Evolutionary conservation across 2,329 filamentous ascomycete species (phyloP).

Genomic region (Arthrobotrys entomopaga): DNA sequence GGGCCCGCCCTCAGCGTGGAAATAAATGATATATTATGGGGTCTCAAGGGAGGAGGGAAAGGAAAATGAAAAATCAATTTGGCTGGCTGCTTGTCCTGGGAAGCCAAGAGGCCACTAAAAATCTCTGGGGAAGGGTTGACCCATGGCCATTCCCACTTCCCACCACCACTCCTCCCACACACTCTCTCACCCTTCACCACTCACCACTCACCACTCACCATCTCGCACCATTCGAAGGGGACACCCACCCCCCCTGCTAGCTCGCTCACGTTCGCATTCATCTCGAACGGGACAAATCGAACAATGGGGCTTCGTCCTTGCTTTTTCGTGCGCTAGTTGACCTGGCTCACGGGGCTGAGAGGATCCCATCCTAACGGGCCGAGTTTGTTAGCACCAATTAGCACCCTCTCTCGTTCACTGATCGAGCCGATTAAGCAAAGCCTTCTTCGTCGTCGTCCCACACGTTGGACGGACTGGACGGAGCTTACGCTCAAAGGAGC

Average conservation of each 20-base stretch:
- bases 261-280: constrained; percentile 44
- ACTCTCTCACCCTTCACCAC: too few relatives aligned
- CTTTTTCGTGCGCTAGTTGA: constrained; percentile 40
- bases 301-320: constrained; percentile 41
- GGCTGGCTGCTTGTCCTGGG: constrained; percentile 35
- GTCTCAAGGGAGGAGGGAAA: constrained; percentile 16
- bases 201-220: constrained; percentile 14
- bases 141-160: constrained; percentile 28
- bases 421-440: constrained; percentile 14
- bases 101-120: constrained; percentile 42
- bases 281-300: constrained; percentile 52
- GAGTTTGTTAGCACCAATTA: constrained; percentile 31
- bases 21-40: too few relatives aligned
- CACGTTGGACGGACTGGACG: neutral
- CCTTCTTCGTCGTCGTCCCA: neutral
- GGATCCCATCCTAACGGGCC: constrained; percentile 47
- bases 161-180: too few relatives aligned
- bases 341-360: constrained; percentile 52
- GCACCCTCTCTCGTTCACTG: neutral
- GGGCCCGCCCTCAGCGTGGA: constrained; percentile 30
- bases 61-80: constrained; percentile 29
- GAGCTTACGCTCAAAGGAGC: neutral
- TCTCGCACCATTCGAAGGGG: constrained; percentile 19
- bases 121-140: constrained; percentile 25
- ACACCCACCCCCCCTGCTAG: constrained; percentile 30